These are phyloP conservation scores for Malus hybrid DNA, from an alignment of 331 rosid genomes.

Conservation along the genomic window DNA sequence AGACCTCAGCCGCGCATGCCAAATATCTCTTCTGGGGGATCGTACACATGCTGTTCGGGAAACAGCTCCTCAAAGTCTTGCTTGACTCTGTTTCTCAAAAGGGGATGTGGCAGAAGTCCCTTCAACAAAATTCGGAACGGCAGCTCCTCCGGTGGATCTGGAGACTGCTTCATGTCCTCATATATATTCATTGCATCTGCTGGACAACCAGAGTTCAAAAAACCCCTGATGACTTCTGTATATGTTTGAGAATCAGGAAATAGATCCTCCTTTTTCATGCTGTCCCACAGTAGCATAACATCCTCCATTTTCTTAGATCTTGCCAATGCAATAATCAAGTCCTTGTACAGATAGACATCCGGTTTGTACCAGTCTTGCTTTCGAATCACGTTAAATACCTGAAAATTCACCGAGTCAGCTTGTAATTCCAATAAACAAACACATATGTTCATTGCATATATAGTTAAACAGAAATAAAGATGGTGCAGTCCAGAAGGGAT, in stretches of 20 bases:
- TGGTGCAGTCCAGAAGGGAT: neutral
- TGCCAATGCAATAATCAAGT: constrained; percentile 72
- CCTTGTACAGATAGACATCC: constrained; percentile 64
- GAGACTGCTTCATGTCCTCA: constrained; percentile 93
- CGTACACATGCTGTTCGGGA: constrained; percentile 72
- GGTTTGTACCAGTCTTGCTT: constrained; percentile 91
- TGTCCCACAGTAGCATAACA: constrained; percentile 75
- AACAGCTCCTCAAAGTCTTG: constrained; percentile 95
- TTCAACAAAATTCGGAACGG: constrained; percentile 88
- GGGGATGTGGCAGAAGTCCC: constrained; percentile 90
- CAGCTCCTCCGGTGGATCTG: constrained; percentile 88
- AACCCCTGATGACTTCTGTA: constrained; percentile 82
- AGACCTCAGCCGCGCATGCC: constrained; percentile 64
- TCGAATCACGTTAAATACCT: constrained; percentile 62
- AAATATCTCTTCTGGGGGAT: constrained; percentile 91
- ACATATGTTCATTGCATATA: neutral
- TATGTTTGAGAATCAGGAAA: constrained; percentile 84
- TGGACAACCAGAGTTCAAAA: constrained; percentile 76
- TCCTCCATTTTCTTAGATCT: constrained; percentile 70
- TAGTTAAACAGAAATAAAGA: neutral
- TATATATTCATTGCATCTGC: constrained; percentile 90
- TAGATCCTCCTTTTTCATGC: constrained; percentile 56
- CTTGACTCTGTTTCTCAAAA: constrained; percentile 86
- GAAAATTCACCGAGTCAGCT: constrained; percentile 25
- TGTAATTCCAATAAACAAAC: constrained; percentile 13